Evolutionary conservation across 176 grass and related monocot species (phyloP), one percentile per base, ranked within the genome.

Genomic region (Aegilops bicornis): DNA sequence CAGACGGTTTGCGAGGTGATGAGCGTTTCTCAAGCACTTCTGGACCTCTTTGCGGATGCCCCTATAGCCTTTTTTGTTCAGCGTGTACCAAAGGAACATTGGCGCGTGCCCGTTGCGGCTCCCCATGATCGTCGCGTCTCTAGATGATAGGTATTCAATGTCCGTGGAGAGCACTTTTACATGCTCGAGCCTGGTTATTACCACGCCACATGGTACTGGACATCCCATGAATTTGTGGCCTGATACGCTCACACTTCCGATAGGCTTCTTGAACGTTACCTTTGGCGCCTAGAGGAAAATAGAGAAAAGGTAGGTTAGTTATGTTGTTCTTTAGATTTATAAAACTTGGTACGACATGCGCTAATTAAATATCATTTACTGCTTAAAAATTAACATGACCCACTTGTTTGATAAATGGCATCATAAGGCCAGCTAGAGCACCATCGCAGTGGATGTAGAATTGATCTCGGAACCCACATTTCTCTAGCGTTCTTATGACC

Each of bases 211-310:
- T 3, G 91, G 91, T 52, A 84, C 69, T 0, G 87, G 91, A 39
- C 91, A 92, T 22, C 91, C 87, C 2, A 89, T 22, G 7, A 92
- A 89, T 40, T 92, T 92, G 81, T 92, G 91, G 5, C 91, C 91
- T 1, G 87, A 92, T 6, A 92, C 79, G 6, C 87, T 87, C 25
- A 92, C 76, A 5, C 84, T 87, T 10, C 87, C 91, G 0, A 92
- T 92, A 6, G 91, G 80, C 27, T 92, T 87, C 56, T 35, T 81
- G 79, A 92, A 92, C 0, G 87, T 85, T 20, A 92, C 76, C 24
- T 84, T 92, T 37, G 87, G 91, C 6, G 91, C 91, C 91, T 92
- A n/a, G 11, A 79, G 12, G 17, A 40, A 30, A 4, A 24, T 12
- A 74, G 0, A 4, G 36, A 0, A 27, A 5, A 37, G 4, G 9